phyloP scores from a whole-genome alignment of 352 stramenopile genomes.

The Halophytophthora polymorphica region DNA sequence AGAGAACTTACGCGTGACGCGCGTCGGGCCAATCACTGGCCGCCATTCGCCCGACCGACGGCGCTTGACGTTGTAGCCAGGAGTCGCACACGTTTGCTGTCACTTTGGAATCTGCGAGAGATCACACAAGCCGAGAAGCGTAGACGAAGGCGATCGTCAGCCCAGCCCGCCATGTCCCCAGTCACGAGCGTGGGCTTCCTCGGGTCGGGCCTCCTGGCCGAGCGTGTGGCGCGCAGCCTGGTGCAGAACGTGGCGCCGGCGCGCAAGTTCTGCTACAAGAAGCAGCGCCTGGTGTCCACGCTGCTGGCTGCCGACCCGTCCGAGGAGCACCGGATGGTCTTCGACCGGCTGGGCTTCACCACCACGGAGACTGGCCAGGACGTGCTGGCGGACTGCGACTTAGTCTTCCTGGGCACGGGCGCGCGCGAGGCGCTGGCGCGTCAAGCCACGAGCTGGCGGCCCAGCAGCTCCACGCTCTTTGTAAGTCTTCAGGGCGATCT shows the following conservation, averaged over 20 bases:
- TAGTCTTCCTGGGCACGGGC: conserved; percentile 68
- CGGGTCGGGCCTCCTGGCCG: conserved; percentile 59
- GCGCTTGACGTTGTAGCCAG: background rate
- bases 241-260: conserved; percentile 58
- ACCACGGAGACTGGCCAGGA: conserved; percentile 54
- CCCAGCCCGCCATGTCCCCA: conserved; percentile 4
- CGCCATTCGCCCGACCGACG: background rate
- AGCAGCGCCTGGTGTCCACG: conserved; percentile 68
- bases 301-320: conserved; percentile 63
- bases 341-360: conserved; percentile 59
- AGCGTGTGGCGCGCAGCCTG: conserved; percentile 57
- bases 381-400: conserved; percentile 63
- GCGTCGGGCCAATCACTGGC: conserved; percentile 3
- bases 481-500: conserved; percentile 73
- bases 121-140: too few species aligned
- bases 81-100: background rate
- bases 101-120: conserved; percentile 17
- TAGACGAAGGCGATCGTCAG: too few species aligned
- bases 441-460: conserved; percentile 14
- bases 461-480: conserved; percentile 47
- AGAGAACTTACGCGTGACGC: background rate
- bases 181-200: conserved; percentile 74
- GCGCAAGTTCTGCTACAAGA: conserved; percentile 70
- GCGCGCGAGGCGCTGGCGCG: conserved; percentile 40
- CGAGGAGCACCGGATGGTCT: conserved; percentile 53